Conservation (phyloP, 2,329 filamentous ascomycete genomes). For the Cytospora piceicola region DNA sequence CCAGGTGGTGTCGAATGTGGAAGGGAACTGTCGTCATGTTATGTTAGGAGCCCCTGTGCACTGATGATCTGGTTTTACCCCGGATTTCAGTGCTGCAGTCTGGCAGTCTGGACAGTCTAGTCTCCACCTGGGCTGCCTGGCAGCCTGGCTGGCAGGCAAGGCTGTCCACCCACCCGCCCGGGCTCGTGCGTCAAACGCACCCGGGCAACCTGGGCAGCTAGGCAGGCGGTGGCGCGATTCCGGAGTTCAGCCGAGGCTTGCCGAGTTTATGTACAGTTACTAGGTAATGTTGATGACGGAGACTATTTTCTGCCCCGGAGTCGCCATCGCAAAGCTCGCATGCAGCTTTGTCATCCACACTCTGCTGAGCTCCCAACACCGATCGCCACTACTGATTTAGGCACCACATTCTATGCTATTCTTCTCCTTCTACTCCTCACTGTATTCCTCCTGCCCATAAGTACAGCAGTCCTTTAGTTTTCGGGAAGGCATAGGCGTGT, state of each 20-base stretch:
- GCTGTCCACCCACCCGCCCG: background rate
- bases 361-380: constrained; percentile 14
- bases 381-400: constrained; percentile 15
- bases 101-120: background rate
- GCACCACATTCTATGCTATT: background rate
- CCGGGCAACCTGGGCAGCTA: too few relatives aligned
- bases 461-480: background rate
- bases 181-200: background rate
- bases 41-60: background rate
- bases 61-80: background rate
- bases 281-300: constrained; percentile 24
- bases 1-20: background rate
- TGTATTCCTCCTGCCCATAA: background rate
- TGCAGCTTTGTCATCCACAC: constrained; percentile 22
- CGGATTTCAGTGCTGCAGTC: background rate
- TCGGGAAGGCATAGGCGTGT: constrained; percentile 1
- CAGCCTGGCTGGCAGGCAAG: constrained; percentile 15
- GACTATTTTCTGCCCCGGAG: constrained; percentile 15
- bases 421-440: background rate
- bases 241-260: constrained; percentile 7
- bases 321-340: constrained; percentile 2
- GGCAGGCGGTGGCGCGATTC: constrained; percentile 8
- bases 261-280: background rate
- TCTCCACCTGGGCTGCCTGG: constrained; percentile 5
- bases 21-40: background rate